These are phyloP conservation scores for Apiospora saccharicola DNA, from an alignment of 2,329 filamentous ascomycete genomes.

Conservation along the genomic window DNA sequence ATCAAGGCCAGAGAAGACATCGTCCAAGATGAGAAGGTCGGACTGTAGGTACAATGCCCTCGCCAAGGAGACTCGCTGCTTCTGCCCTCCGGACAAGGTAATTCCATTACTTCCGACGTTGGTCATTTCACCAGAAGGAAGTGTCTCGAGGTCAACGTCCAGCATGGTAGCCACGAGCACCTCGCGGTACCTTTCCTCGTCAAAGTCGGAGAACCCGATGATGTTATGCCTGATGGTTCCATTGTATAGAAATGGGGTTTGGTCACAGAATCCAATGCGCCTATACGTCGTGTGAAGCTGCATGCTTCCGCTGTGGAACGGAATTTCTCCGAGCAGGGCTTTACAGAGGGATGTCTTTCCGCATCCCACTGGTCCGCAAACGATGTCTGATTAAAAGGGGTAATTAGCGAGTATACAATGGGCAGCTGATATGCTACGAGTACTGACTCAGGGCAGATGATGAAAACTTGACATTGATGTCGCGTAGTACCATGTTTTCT, in stretches of 20 bases:
- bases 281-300: constrained; percentile 30
- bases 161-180: constrained; percentile 41
- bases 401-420: constrained; percentile 21
- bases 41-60: constrained; percentile 47
- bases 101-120: constrained; percentile 36
- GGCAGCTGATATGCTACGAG: background rate
- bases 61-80: constrained; percentile 43
- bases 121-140: constrained; percentile 38
- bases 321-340: constrained; percentile 48
- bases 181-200: constrained; percentile 39
- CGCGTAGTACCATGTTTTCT: constrained; percentile 37
- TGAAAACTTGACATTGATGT: constrained; percentile 45
- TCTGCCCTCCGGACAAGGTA: constrained; percentile 30
- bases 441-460: constrained; percentile 39
- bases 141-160: constrained; percentile 36
- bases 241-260: constrained; percentile 54
- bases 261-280: constrained; percentile 50
- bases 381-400: constrained; percentile 33
- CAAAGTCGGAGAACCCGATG: constrained; percentile 38
- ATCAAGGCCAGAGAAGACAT: constrained; percentile 49
- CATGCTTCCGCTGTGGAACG: constrained; percentile 38
- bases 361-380: constrained; percentile 52
- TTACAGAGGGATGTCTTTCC: constrained; percentile 55
- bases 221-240: constrained; percentile 49
- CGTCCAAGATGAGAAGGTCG: constrained; percentile 45